Conservation (phyloP, 2,329 filamentous ascomycete species). For the Cladophialophora exuberans region DNA sequence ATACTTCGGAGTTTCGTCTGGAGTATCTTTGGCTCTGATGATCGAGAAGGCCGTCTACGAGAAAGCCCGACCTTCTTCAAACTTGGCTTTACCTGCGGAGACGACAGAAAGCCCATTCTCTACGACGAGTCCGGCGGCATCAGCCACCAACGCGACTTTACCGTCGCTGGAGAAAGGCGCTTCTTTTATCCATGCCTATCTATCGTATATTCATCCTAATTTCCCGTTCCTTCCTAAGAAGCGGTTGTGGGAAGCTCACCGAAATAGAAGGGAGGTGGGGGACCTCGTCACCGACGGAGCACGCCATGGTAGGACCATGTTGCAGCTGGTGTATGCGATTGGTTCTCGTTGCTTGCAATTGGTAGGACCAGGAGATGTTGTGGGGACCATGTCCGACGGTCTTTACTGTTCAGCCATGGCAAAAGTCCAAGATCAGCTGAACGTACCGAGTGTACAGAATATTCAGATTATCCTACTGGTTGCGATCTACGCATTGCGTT, state of each 20-base stretch:
- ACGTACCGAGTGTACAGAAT: slow-evolving; percentile 8
- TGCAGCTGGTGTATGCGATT: slow-evolving; percentile 18
- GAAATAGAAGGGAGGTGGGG: not conserved
- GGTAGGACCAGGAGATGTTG: slow-evolving; percentile 8
- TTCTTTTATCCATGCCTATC: slow-evolving; percentile 8
- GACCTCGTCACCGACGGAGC: not conserved
- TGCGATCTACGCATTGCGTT: slow-evolving; percentile 14
- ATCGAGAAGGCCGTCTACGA: slow-evolving; percentile 13
- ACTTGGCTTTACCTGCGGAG: slow-evolving; percentile 5
- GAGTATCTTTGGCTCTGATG: slow-evolving; percentile 14
- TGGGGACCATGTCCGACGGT: slow-evolving; percentile 1
- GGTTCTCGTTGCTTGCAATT: slow-evolving; percentile 18
- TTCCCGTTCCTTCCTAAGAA: slow-evolving; percentile 14
- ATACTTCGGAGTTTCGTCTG: slow-evolving; percentile 18
- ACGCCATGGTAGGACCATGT: slow-evolving; percentile 1
- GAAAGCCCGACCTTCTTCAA: slow-evolving; percentile 1
- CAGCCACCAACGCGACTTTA: not conserved
- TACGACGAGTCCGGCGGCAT: not conserved
- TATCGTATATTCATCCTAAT: slow-evolving; percentile 15
- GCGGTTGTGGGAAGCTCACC: slow-evolving; percentile 10
- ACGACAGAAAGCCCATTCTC: slow-evolving; percentile 13
- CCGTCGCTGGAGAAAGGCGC: slow-evolving; percentile 2
- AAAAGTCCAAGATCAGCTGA: slow-evolving; percentile 12
- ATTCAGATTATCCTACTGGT: slow-evolving; percentile 18
- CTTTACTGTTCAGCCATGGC: slow-evolving; percentile 13